Evolutionary conservation across 805 yeast species (phyloP).

Genomic region (Wickerhamiella sorbophila): DNA sequence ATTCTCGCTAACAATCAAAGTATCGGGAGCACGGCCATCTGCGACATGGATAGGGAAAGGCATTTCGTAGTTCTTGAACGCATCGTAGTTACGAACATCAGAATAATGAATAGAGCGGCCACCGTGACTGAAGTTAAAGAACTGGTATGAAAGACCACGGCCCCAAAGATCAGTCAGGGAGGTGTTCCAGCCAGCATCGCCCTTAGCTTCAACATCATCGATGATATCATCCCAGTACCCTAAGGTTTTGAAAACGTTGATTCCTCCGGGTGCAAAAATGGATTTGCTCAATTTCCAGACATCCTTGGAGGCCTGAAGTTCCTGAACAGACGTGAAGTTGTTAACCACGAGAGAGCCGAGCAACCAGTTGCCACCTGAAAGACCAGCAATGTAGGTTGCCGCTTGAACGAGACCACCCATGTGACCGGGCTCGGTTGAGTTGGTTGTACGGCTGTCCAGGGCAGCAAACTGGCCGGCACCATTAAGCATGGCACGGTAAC

Average conservation of each 20-base stretch:
- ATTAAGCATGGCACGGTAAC: conserved; percentile 72
- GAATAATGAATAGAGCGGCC: conserved; percentile 50
- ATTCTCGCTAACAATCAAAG: conserved; percentile 41
- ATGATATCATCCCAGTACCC: conserved; percentile 32
- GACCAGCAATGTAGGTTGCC: conserved; percentile 56
- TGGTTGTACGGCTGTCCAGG: conserved; percentile 54
- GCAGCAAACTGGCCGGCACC: conserved; percentile 81
- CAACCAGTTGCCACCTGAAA: conserved; percentile 80
- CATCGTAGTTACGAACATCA: conserved; percentile 44
- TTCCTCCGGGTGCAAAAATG: conserved; percentile 49
- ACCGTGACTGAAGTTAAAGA: conserved; percentile 46
- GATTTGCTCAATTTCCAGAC: conserved; percentile 59
- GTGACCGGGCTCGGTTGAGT: conserved; percentile 36
- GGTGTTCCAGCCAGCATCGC: conserved; percentile 52
- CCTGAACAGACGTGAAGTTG: conserved; percentile 59
- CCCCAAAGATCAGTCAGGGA: conserved; percentile 76
- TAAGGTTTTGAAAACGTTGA: conserved; percentile 37
- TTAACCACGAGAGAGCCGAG: conserved; percentile 54
- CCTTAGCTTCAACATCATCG: conserved; percentile 40
- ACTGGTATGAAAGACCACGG: conserved; percentile 56
- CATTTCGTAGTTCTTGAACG: conserved; percentile 46
- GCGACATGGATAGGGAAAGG: conserved; percentile 58
- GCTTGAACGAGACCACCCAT: conserved; percentile 64
- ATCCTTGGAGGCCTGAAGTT: conserved; percentile 32
- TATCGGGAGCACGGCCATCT: conserved; percentile 28